These are phyloP conservation scores for Remersonia thermophila DNA, from an alignment of 2,329 filamentous ascomycete genomes.

Conservation along the genomic window DNA sequence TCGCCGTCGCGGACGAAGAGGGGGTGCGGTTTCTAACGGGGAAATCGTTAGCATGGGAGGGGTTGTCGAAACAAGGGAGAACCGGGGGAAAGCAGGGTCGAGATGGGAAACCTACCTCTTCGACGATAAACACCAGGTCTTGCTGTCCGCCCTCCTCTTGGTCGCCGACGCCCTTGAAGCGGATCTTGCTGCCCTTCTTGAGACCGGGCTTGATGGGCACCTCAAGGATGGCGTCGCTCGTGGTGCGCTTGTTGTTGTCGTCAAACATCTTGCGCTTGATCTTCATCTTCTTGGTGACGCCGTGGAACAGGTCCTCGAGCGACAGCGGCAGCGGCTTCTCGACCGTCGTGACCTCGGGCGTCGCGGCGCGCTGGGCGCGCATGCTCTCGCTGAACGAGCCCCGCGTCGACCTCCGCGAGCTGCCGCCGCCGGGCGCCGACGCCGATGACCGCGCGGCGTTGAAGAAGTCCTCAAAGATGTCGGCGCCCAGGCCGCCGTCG, in stretches of 20 bases:
- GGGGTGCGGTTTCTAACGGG: slow-evolving; percentile 65
- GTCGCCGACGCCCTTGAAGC: slow-evolving; percentile 94
- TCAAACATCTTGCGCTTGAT: slow-evolving; percentile 97
- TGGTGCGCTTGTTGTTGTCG: slow-evolving; percentile 67
- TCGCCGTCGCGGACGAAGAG: slow-evolving; percentile 80
- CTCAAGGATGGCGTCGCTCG: slow-evolving; percentile 80
- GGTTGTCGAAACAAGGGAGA: too few relatives aligned
- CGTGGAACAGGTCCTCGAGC: slow-evolving; percentile 79
- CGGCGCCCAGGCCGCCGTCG: slow-evolving; percentile 32
- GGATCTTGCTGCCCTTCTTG: slow-evolving; percentile 97
- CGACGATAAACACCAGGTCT: slow-evolving; percentile 87
- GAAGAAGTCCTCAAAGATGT: slow-evolving; percentile 37
- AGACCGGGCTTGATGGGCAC: slow-evolving; percentile 92
- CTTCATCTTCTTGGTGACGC: slow-evolving; percentile 92
- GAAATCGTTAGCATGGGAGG: slow-evolving; percentile 27
- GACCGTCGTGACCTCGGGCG: slow-evolving; percentile 81
- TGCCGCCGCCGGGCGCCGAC: slow-evolving; percentile 10
- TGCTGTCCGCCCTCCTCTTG: slow-evolving; percentile 93
- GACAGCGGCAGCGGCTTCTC: slow-evolving; percentile 71
- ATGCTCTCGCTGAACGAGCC: slow-evolving; percentile 26
- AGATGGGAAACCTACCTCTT: slow-evolving; percentile 69
- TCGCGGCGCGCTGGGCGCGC: slow-evolving; percentile 35
- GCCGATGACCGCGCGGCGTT: slow-evolving; percentile 27
- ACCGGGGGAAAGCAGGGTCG: too few relatives aligned
- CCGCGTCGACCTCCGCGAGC: slow-evolving; percentile 28